Conservation (phyloP, 768 basidiomycete genomes). For the Mycena rebaudengoi region DNA sequence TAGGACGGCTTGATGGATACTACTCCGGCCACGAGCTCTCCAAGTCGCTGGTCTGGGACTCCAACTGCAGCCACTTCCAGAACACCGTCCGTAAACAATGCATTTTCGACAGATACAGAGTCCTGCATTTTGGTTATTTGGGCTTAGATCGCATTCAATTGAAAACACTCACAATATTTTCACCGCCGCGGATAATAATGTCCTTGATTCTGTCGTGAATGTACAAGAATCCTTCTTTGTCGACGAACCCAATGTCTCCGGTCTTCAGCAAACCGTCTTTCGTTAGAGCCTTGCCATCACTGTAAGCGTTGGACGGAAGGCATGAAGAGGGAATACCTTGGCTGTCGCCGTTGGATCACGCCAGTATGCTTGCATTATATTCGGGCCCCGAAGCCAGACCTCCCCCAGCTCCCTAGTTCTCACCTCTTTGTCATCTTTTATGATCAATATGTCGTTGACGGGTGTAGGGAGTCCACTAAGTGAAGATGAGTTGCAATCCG, state of each 20-base stretch:
- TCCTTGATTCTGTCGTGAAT: conserved; percentile 35
- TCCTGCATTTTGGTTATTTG: conserved; percentile 45
- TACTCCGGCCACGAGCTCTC: conserved; percentile 61
- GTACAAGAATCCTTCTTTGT: conserved; percentile 32
- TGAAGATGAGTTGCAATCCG: conserved; percentile 20
- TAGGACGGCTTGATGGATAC: conserved; percentile 52
- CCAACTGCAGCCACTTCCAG: conserved; percentile 59
- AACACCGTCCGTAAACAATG: conserved; percentile 62
- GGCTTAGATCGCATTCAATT: background rate
- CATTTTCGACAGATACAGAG: conserved; percentile 68
- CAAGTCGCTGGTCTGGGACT: conserved; percentile 56
- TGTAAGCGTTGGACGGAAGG: conserved; percentile 24
- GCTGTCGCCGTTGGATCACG: conserved; percentile 54
- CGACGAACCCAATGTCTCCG: conserved; percentile 60
- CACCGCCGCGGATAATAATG: conserved; percentile 34
- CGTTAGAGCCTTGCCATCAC: conserved; percentile 57
- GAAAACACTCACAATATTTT: conserved; percentile 30
- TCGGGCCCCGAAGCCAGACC: conserved; percentile 45
- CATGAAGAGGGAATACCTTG: background rate
- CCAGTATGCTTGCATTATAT: conserved; percentile 51
- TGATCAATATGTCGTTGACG: conserved; percentile 44
- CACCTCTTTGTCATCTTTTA: conserved; percentile 41
- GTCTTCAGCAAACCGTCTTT: conserved; percentile 65
- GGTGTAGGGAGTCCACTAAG: conserved; percentile 47
- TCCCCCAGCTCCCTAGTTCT: conserved; percentile 40